Base-by-base conservation (phyloP, 441 rosid genomes). In the Brassica balearica region DNA sequence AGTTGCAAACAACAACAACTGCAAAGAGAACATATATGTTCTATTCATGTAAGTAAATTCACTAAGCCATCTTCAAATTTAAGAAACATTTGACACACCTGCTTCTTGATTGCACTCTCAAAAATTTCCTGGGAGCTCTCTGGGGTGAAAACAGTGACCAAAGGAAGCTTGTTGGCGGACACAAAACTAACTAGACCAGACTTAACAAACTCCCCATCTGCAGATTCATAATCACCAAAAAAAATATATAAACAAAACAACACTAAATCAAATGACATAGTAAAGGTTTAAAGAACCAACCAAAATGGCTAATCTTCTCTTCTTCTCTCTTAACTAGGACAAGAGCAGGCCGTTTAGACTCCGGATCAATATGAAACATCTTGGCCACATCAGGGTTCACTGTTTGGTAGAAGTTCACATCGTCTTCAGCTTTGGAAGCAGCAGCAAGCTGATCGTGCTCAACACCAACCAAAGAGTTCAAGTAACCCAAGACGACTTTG, bases 401-500 rank as follows among this genome's bases (percentile, higher is more conserved):
- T 22, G 98, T 96, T 82, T 92, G 98, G 77, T 94, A 96, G 84
- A 96, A 90, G 84, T 81, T 88, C 78, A 92, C 95, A 81, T 90
- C 98, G 79, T 94, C 97, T 91, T 96, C 96, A 71, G 84, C 87
- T 80, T 95, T 88, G 38, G 97, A 91, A 79, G 98, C 97, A 77
- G 97, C 93, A 55, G 92, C 88, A 64, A 94, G 85, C 80, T 92
- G 93, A 38, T 92, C 97, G 43, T 91, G 90, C 80, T 96, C 96
- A 20, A 82, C 84, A 72, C 98, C 97, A 97, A 87, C 87, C 84
- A 96, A 83, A 10, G 95, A 87, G 84, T 88, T 88, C 72, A 96
- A 87, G 83, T 89, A 96, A 17, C 93, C 98, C 85, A 96, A 82
- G 75, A 87, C 97, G 76, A 94, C 80, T 85, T 88, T 93, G 81